Evolutionary conservation across 306 rosid species (phyloP).

Genomic region (Senna tora): DNA sequence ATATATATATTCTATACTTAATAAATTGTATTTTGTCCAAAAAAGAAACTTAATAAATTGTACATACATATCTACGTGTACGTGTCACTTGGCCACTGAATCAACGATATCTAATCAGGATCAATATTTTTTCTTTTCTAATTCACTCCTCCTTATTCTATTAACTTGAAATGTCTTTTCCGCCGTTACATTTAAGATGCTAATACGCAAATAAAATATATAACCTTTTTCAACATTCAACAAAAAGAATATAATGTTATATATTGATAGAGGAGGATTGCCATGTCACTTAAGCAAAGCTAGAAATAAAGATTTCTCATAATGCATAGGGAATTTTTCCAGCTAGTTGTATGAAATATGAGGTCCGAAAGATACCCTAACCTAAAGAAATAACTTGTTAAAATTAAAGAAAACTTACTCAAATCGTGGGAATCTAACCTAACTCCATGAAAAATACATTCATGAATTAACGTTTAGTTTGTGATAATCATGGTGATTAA

Average conservation of each 20-base stretch:
- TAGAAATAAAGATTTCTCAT: background rate
- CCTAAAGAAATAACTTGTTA: background rate
- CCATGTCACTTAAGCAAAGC: background rate
- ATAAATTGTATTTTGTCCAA: too few relatives aligned
- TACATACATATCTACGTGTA: too few relatives aligned
- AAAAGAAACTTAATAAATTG: too few relatives aligned
- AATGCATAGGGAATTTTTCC: background rate
- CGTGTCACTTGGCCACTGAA: too few relatives aligned
- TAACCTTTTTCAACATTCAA: background rate
- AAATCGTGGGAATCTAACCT: background rate
- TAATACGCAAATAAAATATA: background rate
- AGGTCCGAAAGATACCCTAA: constrained; percentile 5
- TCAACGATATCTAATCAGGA: too few relatives aligned
- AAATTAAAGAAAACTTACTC: background rate
- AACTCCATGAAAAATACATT: background rate
- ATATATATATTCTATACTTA: too few relatives aligned
- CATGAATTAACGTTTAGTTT: background rate
- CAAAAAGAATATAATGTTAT: background rate
- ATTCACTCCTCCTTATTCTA: too few relatives aligned
- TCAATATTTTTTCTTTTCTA: too few relatives aligned
- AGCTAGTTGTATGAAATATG: background rate
- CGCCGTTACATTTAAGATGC: too few relatives aligned
- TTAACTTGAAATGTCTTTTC: too few relatives aligned
- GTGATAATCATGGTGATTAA: background rate
- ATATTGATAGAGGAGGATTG: background rate